Percentiles rank a stretch among this genome's conserved stretches.
Conservation (phyloP, 75 land plant species). For the Cupressus sempervirens region DNA sequence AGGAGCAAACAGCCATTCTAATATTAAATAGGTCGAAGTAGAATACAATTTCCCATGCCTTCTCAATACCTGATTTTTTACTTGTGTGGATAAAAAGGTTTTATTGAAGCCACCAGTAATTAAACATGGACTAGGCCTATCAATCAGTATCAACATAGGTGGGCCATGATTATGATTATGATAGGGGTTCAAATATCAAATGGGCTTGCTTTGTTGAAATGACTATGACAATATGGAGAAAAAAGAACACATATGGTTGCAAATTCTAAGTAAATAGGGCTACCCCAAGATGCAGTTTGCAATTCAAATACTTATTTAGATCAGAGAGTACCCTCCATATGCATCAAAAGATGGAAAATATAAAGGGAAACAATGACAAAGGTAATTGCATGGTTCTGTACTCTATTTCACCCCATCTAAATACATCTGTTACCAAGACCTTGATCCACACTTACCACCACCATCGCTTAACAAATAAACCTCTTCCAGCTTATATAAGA, state of each 20-base stretch:
- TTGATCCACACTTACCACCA: no score
- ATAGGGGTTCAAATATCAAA: background rate
- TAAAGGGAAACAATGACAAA: background rate
- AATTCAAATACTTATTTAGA: background rate
- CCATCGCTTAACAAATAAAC: no score
- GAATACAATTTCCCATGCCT: background rate
- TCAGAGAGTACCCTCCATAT: background rate
- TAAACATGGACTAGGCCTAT: background rate
- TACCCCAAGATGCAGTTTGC: background rate
- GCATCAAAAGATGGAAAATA: background rate
- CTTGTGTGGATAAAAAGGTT: background rate
- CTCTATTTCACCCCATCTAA: background rate
- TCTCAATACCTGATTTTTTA: background rate
- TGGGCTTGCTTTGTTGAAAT: background rate
- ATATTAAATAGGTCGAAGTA: background rate
- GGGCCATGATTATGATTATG: background rate
- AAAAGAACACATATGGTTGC: background rate
- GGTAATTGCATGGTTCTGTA: background rate
- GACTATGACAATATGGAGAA: background rate
- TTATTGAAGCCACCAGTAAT: background rate
- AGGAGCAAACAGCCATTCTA: background rate
- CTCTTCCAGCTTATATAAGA: background rate
- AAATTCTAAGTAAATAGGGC: background rate
- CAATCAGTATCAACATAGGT: background rate
- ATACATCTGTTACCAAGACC: no score